Conservation (phyloP, 2,329 filamentous ascomycete species). For the Pestalotiopsis sp. region DNA sequence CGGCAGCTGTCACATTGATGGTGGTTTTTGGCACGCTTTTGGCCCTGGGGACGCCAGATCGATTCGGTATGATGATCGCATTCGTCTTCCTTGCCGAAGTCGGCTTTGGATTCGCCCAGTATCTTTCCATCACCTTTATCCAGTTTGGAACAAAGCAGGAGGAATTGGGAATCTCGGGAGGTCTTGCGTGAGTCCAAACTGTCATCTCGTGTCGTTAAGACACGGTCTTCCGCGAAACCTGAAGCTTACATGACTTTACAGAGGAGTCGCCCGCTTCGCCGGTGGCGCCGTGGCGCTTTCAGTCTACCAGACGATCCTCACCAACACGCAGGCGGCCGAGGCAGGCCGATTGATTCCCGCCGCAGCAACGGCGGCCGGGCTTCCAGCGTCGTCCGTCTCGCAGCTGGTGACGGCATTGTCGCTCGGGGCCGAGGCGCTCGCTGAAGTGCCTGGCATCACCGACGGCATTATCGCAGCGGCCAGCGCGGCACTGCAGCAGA, state of each 20-base stretch:
- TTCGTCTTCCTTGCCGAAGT: conserved; percentile 45
- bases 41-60: conserved; percentile 40
- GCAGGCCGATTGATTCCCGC: conserved; percentile 32
- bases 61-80: conserved; percentile 45
- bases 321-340: conserved; percentile 33
- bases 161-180: conserved; percentile 45
- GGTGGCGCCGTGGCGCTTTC: conserved; percentile 41
- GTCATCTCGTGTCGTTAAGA: neutral
- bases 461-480: conserved; percentile 27
- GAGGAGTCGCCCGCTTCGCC: conserved; percentile 42
- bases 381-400: conserved; percentile 28
- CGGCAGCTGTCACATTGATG: conserved; percentile 43
- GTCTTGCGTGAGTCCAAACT: conserved; percentile 31
- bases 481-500: conserved; percentile 29
- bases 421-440: conserved; percentile 21
- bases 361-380: conserved; percentile 35
- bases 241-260: conserved; percentile 6
- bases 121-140: conserved; percentile 46
- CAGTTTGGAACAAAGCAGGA: conserved; percentile 50
- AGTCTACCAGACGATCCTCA: conserved; percentile 41
- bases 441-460: conserved; percentile 27
- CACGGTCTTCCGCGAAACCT: neutral
- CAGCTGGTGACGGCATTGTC: conserved; percentile 30
- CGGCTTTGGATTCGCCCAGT: conserved; percentile 48
- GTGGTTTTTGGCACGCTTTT: conserved; percentile 46